Evolutionary conservation across 495 filamentous ascomycete species (phyloP), one percentile per base, ranked within the genome.

Genomic region (Hypoxylon cercidicola): DNA sequence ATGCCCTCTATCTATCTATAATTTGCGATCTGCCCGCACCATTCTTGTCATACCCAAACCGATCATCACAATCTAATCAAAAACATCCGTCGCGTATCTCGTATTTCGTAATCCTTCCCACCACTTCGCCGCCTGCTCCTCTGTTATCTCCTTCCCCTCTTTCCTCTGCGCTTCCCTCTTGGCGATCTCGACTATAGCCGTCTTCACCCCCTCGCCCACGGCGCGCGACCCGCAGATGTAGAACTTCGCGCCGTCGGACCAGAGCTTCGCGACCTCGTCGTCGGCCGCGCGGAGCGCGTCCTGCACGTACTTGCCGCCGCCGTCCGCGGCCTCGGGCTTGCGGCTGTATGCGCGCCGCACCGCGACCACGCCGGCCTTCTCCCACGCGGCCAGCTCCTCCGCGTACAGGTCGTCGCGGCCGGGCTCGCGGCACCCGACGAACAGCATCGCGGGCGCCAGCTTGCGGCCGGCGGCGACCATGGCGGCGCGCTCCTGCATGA

Each of bases 81-180:
- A 91, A 39, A 90, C 86, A 78, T 91, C 88, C 13, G 81, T 87
- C 25, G 86, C 86, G 80, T 86, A 90, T 62, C 89, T 70, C 70
- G 84, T 82, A 64, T 89, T 85, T 71, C 82, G 77, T 56, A 89
- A 60, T 10, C 72, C 71, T 55, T 86, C 80, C 73, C 87, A 89
- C 84, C 80, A 85, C 66, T 80, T 75, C 68, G 73, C 74, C 41
- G 75, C 74, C 57, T 77, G 75, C 13, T 71, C 77, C 21, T 74
- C 74, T 25, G 68, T 62, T 10, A 75, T 67, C 18, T 81, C 78
- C 7, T 71, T 75, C 15, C 61, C 73, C n/a, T 72, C 62, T 18
- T 56, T 72, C 40, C 43, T 70, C 30, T 73, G 64, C 3, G 59
- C 60, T 40, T 72, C 82, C 63, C 87, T 82, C 55, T 77, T 70